phyloP scores from a whole-genome alignment of 2,329 filamentous ascomycete species.

The Pseudonectria foliicola region DNA sequence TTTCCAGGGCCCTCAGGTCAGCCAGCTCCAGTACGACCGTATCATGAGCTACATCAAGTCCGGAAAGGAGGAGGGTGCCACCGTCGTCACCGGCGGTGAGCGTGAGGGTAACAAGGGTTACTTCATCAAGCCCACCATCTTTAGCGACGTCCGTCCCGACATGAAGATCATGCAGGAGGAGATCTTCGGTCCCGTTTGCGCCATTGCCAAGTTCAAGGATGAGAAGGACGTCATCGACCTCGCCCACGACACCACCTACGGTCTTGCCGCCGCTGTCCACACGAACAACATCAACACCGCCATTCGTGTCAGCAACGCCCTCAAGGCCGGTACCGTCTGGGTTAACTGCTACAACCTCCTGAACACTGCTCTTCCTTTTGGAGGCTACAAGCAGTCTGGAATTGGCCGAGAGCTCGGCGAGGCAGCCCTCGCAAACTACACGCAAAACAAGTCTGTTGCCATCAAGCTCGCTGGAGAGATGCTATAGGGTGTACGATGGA shows the following conservation, averaged over 20 bases:
- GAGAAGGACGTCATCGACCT: constrained; percentile 70
- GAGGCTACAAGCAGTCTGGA: constrained; percentile 72
- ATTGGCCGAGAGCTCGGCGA: constrained; percentile 71
- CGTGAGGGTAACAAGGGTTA: constrained; percentile 68
- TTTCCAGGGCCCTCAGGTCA: constrained; percentile 86
- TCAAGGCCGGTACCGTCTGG: constrained; percentile 64
- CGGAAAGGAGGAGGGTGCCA: constrained; percentile 53
- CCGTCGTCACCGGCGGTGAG: constrained; percentile 47
- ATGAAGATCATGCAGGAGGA: constrained; percentile 93
- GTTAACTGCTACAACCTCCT: constrained; percentile 63
- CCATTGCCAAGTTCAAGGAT: constrained; percentile 78
- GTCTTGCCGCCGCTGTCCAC: constrained; percentile 77
- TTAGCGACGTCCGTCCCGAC: constrained; percentile 69
- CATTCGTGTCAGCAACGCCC: constrained; percentile 66
- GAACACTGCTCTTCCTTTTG: constrained; percentile 59
- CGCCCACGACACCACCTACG: constrained; percentile 72
- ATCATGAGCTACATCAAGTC: constrained; percentile 78
- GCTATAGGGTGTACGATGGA: too few relatives aligned
- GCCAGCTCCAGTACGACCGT: constrained; percentile 77
- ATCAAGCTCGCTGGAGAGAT: constrained; percentile 31
- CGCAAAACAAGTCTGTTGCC: constrained; percentile 59
- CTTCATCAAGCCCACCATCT: constrained; percentile 90
- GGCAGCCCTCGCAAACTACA: constrained; percentile 60
- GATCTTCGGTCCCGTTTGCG: constrained; percentile 84
- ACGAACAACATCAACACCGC: constrained; percentile 77